Evolutionary conservation across 768 basidiomycete genomes (phyloP).

Genomic region (Kwoniella sp.): DNA sequence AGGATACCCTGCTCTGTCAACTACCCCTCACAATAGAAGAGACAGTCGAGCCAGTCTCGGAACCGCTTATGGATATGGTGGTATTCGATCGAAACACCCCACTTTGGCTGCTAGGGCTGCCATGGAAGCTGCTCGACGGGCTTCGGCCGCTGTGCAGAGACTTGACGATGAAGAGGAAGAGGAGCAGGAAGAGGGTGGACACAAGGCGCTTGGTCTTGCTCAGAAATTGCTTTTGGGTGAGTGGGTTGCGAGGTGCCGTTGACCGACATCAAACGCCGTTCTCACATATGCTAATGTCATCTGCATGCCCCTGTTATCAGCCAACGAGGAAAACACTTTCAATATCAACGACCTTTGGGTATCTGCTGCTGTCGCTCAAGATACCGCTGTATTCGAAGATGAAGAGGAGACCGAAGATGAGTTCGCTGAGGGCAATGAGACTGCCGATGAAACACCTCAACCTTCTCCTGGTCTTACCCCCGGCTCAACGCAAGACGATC

Average conservation of each 20-base stretch:
- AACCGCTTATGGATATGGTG: slow-evolving; percentile 55
- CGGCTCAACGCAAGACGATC: slow-evolving; percentile 14
- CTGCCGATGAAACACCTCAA: slow-evolving; percentile 36
- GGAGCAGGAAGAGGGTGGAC: slow-evolving; percentile 52
- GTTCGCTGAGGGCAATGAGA: slow-evolving; percentile 55
- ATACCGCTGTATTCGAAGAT: slow-evolving; percentile 62
- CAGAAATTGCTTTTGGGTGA: slow-evolving; percentile 73
- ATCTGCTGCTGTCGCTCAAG: slow-evolving; percentile 91
- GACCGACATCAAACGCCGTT: too few species aligned
- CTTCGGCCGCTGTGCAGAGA: slow-evolving; percentile 35
- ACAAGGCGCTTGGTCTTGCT: slow-evolving; percentile 69
- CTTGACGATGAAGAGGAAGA: slow-evolving; percentile 32
- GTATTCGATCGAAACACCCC: slow-evolving; percentile 54
- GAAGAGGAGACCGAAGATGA: slow-evolving; percentile 72
- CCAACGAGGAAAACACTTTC: slow-evolving; percentile 92
- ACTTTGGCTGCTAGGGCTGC: slow-evolving; percentile 53
- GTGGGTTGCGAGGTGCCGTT: slow-evolving; percentile 5
- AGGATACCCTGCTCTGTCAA: slow-evolving; percentile 32
- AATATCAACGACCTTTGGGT: slow-evolving; percentile 97
- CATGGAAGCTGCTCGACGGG: slow-evolving; percentile 46
- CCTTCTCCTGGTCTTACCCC: slow-evolving; percentile 38
- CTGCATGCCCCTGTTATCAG: slow-evolving; percentile 51
- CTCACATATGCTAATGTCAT: background rate
- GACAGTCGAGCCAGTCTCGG: slow-evolving; percentile 53
- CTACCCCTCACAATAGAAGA: slow-evolving; percentile 32